Percentiles rank a stretch among this genome's conserved stretches.
phyloP scores from a whole-genome alignment of 805 yeast genomes.

The Hanseniaspora clermontiae region DNA sequence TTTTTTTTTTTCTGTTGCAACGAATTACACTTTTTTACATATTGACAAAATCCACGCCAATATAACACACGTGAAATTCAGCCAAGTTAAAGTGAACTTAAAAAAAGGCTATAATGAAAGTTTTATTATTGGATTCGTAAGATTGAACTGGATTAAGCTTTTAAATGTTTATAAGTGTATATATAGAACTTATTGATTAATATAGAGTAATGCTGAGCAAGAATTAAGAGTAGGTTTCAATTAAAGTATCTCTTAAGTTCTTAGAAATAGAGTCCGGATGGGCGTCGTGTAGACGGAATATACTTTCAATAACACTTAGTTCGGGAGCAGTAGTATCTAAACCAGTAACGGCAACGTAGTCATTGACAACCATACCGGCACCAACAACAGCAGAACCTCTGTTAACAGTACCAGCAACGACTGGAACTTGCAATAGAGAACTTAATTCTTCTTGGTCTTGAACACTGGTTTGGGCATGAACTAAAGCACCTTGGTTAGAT shows the following conservation, averaged over 20 bases:
- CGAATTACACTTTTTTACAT: too few species aligned
- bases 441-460: slow-evolving; percentile 98
- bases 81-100: too few species aligned
- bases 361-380: slow-evolving; percentile 97
- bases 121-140: too few species aligned
- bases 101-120: too few species aligned
- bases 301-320: slow-evolving; percentile 89
- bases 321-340: slow-evolving; percentile 98
- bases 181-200: neutral
- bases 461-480: slow-evolving; percentile 92
- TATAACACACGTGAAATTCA: too few species aligned
- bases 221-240: slow-evolving; percentile 69
- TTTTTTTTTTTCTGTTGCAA: too few species aligned
- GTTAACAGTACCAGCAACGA: slow-evolving; percentile 97
- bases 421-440: slow-evolving; percentile 87
- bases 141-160: neutral
- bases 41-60: too few species aligned
- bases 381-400: slow-evolving; percentile 97
- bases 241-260: slow-evolving; percentile 78
- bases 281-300: slow-evolving; percentile 84
- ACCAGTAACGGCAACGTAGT: slow-evolving; percentile 95
- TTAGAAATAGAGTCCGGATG: slow-evolving; percentile 78
- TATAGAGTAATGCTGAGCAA: neutral
- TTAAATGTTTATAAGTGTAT: neutral
- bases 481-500: slow-evolving; percentile 95